Conservation (phyloP, 2,329 filamentous ascomycete genomes). For the Fusarium sp. region DNA sequence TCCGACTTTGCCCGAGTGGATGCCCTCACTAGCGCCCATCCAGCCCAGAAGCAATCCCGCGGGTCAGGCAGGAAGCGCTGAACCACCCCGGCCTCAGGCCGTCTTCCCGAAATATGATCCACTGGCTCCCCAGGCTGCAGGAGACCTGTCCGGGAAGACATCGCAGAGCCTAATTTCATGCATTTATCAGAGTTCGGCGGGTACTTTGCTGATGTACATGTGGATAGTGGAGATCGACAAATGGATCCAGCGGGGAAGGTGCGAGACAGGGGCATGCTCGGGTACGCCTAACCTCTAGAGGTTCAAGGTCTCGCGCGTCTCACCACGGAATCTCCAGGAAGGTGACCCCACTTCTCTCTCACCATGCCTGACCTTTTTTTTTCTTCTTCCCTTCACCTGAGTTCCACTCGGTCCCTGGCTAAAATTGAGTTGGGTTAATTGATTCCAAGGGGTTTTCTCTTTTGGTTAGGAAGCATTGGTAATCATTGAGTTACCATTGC, state of each 20-base stretch:
- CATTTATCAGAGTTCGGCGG: constrained; percentile 23
- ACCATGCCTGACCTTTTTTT: constrained; percentile 24
- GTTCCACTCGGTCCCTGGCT: constrained; percentile 31
- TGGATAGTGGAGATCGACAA: constrained; percentile 8
- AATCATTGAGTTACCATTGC: constrained; percentile 1
- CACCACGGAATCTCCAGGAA: constrained; percentile 42
- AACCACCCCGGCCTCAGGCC: constrained; percentile 13
- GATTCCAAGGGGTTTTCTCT: constrained; percentile 4
- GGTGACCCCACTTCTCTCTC: constrained; percentile 21
- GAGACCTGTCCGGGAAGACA: constrained; percentile 8
- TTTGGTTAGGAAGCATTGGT: constrained; percentile 11
- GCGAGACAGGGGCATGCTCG: constrained; percentile 34
- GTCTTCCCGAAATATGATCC: constrained; percentile 25
- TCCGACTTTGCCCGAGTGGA: constrained; percentile 43
- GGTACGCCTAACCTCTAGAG: constrained; percentile 47
- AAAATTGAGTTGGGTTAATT: constrained; percentile 6
- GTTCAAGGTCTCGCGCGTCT: constrained; percentile 44
- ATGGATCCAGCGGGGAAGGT: constrained; percentile 28
- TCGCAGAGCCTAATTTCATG: constrained; percentile 20
- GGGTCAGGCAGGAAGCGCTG: constrained; percentile 33
- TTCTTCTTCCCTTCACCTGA: constrained; percentile 8
- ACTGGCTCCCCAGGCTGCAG: constrained; percentile 29
- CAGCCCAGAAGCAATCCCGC: constrained; percentile 34
- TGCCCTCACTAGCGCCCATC: constrained; percentile 34
- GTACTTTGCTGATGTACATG: background rate